Evolutionary conservation across 2,329 filamentous ascomycete species (phyloP).

Genomic region (Clarireedia paspali): DNA sequence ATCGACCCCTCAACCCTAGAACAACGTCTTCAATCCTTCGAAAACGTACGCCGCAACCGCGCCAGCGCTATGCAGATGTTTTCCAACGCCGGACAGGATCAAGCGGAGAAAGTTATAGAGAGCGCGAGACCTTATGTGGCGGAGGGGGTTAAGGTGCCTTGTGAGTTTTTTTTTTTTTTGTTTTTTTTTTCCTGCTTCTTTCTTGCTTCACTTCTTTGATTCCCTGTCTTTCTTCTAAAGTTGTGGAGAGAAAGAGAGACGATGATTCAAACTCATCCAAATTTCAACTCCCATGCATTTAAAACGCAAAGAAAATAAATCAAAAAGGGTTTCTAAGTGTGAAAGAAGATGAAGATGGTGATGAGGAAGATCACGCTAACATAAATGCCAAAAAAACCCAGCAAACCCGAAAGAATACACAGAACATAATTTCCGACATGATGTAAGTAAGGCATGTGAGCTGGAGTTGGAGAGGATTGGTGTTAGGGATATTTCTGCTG

Average conservation of each 20-base stretch:
- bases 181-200: background rate
- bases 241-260: background rate
- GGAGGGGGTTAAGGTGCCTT: background rate
- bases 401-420: background rate
- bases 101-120: background rate
- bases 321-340: no score
- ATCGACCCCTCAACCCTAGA: background rate
- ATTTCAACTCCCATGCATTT: no score
- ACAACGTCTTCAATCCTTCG: background rate
- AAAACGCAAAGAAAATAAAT: no score
- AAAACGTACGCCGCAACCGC: background rate
- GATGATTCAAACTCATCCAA: no score
- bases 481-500: no score
- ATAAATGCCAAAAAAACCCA: background rate
- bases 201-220: background rate
- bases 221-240: background rate
- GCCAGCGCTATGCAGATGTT: constrained; percentile 1
- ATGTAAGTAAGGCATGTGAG: background rate
- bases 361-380: background rate
- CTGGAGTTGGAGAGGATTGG: background rate
- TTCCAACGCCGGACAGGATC: background rate
- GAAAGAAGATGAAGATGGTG: background rate
- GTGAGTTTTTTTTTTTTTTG: background rate
- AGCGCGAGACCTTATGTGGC: background rate
- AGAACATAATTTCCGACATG: background rate